A percentile compares a stretch with the other conserved stretches of the same genome.
These are phyloP conservation scores for Fusarium sp. DNA, from an alignment of 2,329 filamentous ascomycete genomes.

Conservation along the genomic window DNA sequence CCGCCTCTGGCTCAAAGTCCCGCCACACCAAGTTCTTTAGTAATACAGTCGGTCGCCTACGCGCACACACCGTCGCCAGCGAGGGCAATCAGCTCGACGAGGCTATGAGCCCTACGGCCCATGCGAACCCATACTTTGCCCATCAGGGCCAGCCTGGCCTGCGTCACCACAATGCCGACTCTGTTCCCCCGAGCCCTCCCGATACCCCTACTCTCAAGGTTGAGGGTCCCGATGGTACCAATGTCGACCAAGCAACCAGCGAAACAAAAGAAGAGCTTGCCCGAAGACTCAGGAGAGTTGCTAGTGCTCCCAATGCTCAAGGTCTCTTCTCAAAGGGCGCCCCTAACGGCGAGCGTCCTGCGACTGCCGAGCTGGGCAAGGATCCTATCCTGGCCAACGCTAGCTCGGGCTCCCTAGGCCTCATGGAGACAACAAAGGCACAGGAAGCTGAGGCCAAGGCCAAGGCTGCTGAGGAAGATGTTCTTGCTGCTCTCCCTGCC, in stretches of 20 bases:
- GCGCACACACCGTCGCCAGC: slow-evolving; percentile 90
- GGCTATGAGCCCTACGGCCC: slow-evolving; percentile 87
- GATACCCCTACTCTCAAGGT: slow-evolving; percentile 86
- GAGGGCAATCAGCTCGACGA: slow-evolving; percentile 94
- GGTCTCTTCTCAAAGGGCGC: slow-evolving; percentile 78
- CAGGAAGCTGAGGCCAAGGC: slow-evolving; percentile 42
- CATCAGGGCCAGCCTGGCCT: slow-evolving; percentile 95
- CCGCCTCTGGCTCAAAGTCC: slow-evolving; percentile 62
- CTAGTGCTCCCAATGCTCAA: slow-evolving; percentile 96
- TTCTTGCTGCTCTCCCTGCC: slow-evolving; percentile 72
- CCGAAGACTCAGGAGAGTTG: slow-evolving; percentile 90
- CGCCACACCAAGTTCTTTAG: slow-evolving; percentile 91
- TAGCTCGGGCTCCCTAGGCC: slow-evolving; percentile 56
- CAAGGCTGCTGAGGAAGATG: slow-evolving; percentile 61
- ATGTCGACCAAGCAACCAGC: slow-evolving; percentile 76
- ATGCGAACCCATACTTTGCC: slow-evolving; percentile 96
- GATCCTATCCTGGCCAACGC: slow-evolving; percentile 73
- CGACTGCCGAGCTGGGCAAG: slow-evolving; percentile 88
- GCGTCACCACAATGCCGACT: slow-evolving; percentile 94
- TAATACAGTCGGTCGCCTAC: slow-evolving; percentile 85
- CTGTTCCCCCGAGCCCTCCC: slow-evolving; percentile 90
- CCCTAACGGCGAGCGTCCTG: slow-evolving; percentile 74
- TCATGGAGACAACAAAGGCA: slow-evolving; percentile 49
- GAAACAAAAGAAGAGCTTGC: slow-evolving; percentile 95
- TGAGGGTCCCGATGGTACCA: slow-evolving; percentile 73